Base-by-base conservation (phyloP, 768 basidiomycete species). In the Phaeotremella skinneri region DNA sequence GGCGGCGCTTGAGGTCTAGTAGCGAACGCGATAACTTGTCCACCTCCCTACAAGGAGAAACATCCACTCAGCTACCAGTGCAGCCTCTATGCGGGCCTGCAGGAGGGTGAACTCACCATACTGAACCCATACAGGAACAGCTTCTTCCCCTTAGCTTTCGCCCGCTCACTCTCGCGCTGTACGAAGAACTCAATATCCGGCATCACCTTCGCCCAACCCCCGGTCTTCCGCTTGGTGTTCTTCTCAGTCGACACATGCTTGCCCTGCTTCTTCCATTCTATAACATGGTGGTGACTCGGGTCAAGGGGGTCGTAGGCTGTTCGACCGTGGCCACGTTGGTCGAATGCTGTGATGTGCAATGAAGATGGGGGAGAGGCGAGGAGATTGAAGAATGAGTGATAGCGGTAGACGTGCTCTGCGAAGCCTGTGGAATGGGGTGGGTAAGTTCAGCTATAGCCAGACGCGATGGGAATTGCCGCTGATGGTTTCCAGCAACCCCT, bases 151-250 rank as follows among this genome's bases (percentile, higher is more conserved):
- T 49, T 48, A 5, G n/a, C 31, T n/a, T 41, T 59, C 14, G 68
- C 68, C 16, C 29, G 20, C 17, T 60, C 59, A 23, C 49, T 55
- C 39, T 67, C 67, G 3, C 66, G 25, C 50, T 59, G 61, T 1
- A 74, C 69, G 37, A 71, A 74, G 56, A 60, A 74, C 39, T 71
- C 69, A 55, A 71, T 71, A 66, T 74, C 72, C 41, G 65, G 62
- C 20, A 74, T 43, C 5, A 51, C 64, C 51, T 71, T 69, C n/a
- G 59, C 65, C 72, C 72, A 74, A 25, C 69, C 69, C 39, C 71
- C 71, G 1, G 67, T 71, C 52, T 54, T 50, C 37, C 72, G 30
- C 51, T 67, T 67, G 14, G 59, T 60, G 39, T 67, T 64, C 52
- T 64, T 66, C 49, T 56, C 67, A 11, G 63, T 49, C 26, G 63